A percentile compares a stretch with the other conserved stretches of the same genome.
phyloP scores from a whole-genome alignment of 257 asterid genomes.

The Petunia secreta region DNA sequence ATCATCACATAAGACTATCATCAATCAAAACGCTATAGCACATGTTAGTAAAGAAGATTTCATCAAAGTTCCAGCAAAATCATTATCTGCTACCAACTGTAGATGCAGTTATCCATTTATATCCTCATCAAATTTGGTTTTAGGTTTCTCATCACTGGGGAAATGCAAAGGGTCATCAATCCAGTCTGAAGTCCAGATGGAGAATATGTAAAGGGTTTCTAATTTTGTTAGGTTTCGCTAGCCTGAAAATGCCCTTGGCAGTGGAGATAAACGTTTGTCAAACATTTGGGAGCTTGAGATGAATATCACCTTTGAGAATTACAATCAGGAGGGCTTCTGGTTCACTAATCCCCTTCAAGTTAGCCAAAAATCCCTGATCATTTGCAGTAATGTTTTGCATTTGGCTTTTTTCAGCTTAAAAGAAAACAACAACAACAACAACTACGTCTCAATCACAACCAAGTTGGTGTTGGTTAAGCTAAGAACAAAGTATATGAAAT shows the following conservation, averaged over 20 bases:
- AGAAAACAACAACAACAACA: no score
- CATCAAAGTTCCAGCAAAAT: neutral
- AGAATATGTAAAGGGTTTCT: neutral
- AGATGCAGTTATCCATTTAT: slow-evolving; percentile 26
- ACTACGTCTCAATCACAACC: no score
- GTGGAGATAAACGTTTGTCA: neutral
- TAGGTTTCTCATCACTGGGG: neutral
- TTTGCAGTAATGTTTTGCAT: slow-evolving; percentile 2
- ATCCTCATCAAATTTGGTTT: slow-evolving; percentile 4
- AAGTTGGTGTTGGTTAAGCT: no score
- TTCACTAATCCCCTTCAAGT: neutral
- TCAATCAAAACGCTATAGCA: neutral
- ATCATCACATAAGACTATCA: neutral
- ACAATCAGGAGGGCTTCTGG: neutral
- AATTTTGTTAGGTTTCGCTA: neutral
- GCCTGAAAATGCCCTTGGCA: neutral
- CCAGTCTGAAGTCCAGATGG: neutral
- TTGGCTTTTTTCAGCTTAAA: neutral
- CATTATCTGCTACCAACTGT: slow-evolving; percentile 3
- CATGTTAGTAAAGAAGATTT: neutral
- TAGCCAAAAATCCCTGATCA: neutral
- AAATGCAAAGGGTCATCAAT: neutral
- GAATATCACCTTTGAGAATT: neutral
- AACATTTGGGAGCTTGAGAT: neutral
- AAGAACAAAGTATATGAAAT: neutral